phyloP scores from a whole-genome alignment of 2,329 filamentous ascomycete genomes.

The Pseudogymnoascus sp. region DNA sequence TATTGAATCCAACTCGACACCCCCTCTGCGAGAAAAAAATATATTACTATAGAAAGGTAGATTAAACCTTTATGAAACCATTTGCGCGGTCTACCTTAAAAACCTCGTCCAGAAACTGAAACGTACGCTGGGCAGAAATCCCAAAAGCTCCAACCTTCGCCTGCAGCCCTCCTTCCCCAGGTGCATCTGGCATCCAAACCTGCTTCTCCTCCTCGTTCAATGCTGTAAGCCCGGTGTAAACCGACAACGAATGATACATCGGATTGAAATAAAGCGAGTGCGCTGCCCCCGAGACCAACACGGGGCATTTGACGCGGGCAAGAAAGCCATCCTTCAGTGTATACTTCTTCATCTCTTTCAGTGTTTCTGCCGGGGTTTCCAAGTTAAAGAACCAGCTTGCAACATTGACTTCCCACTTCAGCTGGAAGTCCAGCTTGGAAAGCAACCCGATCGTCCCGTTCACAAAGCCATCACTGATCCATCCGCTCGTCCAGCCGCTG shows the following conservation, averaged over 20 bases:
- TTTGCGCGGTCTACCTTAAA: conserved; percentile 12
- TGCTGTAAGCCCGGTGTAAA: conserved; percentile 14
- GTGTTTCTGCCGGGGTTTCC: conserved; percentile 15
- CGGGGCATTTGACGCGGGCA: conserved; percentile 19
- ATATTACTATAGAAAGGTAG: background rate
- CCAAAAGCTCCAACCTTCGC: conserved; percentile 23
- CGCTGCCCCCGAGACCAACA: conserved; percentile 21
- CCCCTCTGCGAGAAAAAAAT: background rate
- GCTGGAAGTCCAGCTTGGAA: conserved; percentile 19
- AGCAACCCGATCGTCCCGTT: conserved; percentile 19
- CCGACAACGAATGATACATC: conserved; percentile 14
- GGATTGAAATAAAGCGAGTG: conserved; percentile 16
- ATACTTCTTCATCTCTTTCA: conserved; percentile 17
- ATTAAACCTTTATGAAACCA: background rate
- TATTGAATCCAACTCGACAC: background rate
- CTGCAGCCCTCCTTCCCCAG: conserved; percentile 21
- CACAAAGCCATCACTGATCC: conserved; percentile 24
- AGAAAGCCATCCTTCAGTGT: conserved; percentile 16
- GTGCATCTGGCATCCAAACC: conserved; percentile 19
- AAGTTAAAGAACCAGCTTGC: conserved; percentile 15
- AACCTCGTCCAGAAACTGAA: conserved; percentile 11
- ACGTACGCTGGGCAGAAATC: conserved; percentile 9
- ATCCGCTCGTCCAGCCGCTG: conserved; percentile 23
- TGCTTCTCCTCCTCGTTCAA: conserved; percentile 18
- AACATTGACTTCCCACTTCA: conserved; percentile 24